These are phyloP conservation scores for Juglanconis oblonga DNA, from an alignment of 2,329 filamentous ascomycete genomes.

Conservation along the genomic window DNA sequence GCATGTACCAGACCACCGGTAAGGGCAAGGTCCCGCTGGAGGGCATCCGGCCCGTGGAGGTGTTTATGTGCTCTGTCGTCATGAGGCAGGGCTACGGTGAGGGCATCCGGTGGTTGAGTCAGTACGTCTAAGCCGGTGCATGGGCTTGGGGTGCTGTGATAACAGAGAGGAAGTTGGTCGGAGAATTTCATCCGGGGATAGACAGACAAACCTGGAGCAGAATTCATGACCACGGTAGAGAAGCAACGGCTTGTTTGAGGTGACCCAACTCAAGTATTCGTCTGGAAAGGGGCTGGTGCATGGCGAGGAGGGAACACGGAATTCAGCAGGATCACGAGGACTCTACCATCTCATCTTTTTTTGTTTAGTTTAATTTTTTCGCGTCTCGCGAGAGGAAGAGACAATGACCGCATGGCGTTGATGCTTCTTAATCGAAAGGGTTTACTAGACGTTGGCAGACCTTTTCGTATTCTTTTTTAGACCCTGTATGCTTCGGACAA, in stretches of 20 bases:
- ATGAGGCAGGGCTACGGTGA: conserved; percentile 97
- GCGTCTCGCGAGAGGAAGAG: conserved; percentile 13
- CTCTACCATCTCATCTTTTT: background rate
- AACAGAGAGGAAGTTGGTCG: background rate
- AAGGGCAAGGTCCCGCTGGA: conserved; percentile 90
- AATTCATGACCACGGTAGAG: background rate
- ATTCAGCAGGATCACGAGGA: background rate
- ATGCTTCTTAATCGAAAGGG: conserved; percentile 15
- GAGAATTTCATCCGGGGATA: background rate
- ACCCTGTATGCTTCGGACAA: too few species aligned
- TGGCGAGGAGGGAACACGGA: background rate
- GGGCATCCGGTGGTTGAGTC: conserved; percentile 85
- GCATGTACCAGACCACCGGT: conserved; percentile 92
- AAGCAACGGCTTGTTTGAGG: too few species aligned
- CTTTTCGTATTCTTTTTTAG: too few species aligned
- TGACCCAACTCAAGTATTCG: too few species aligned
- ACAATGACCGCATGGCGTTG: conserved; percentile 18
- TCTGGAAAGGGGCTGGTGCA: background rate
- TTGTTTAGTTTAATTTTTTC: too few species aligned
- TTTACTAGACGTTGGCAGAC: background rate
- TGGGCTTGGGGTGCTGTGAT: background rate
- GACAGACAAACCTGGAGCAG: conserved; percentile 13
- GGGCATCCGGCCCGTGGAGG: conserved; percentile 90
- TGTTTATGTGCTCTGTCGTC: conserved; percentile 99
- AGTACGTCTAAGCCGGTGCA: conserved; percentile 70